A percentile compares a stretch with the other conserved stretches of the same genome.
These are phyloP conservation scores for Stellera chamaejasme DNA, from an alignment of 345 rosid species.

Conservation along the genomic window DNA sequence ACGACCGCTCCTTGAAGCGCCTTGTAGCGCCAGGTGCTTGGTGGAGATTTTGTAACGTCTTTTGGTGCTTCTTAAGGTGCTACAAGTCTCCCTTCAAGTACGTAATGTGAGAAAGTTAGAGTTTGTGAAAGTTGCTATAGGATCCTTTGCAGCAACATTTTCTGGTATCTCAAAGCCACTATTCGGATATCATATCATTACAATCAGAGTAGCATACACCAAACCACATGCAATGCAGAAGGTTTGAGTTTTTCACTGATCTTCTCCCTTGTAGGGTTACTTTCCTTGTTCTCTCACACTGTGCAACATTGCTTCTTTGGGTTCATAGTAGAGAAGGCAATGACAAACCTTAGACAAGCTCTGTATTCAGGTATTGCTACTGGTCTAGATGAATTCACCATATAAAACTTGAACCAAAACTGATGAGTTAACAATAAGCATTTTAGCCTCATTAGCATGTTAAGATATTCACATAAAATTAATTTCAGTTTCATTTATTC, in stretches of 20 bases:
- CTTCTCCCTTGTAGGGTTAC: slow-evolving; percentile 37
- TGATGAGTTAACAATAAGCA: no score
- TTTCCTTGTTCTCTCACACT: slow-evolving; percentile 44
- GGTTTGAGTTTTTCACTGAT: slow-evolving; percentile 39
- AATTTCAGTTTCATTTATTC: no score
- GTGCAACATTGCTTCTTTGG: slow-evolving; percentile 66
- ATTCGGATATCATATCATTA: slow-evolving; percentile 52
- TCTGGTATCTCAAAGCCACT: slow-evolving; percentile 64
- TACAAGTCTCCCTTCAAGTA: no score
- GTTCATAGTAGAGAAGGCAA: slow-evolving; percentile 55
- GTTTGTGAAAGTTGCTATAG: slow-evolving; percentile 25
- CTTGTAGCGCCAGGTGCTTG: no score
- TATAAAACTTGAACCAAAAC: no score
- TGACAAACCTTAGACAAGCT: slow-evolving; percentile 46
- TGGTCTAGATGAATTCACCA: no score
- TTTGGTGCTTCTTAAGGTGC: no score
- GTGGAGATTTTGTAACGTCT: no score
- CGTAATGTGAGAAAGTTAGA: slow-evolving; percentile 31
- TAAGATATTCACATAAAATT: no score
- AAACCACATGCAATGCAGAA: slow-evolving; percentile 20
- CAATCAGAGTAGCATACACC: slow-evolving; percentile 48
- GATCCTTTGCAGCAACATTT: slow-evolving; percentile 51
- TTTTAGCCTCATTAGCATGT: no score
- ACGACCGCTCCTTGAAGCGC: no score
- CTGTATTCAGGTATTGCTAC: slow-evolving; percentile 38